These are phyloP conservation scores for Phaffia tasmanica DNA, from an alignment of 768 basidiomycete genomes.

Conservation along the genomic window DNA sequence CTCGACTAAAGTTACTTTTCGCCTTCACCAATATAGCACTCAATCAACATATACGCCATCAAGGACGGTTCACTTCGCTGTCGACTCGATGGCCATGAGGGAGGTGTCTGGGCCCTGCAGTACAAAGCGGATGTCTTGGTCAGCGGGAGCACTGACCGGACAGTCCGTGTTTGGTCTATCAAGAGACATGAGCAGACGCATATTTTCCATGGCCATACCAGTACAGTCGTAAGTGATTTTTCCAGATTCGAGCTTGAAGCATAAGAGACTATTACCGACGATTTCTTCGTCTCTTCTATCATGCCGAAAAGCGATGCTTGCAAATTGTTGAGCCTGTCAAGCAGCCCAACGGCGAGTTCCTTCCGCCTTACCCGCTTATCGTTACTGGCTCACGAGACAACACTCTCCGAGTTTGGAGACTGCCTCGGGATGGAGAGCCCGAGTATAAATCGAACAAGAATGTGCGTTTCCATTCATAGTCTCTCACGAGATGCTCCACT, in stretches of 20 bases:
- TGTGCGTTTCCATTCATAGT: conserved; percentile 35
- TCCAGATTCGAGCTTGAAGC: neutral
- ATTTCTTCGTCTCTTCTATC: neutral
- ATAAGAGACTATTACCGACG: neutral
- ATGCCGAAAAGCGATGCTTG: conserved; percentile 52
- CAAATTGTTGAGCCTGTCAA: conserved; percentile 88
- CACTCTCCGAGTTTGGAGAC: conserved; percentile 55
- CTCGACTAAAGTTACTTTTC: neutral
- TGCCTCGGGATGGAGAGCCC: conserved; percentile 60
- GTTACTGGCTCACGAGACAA: conserved; percentile 64
- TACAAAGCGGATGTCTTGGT: conserved; percentile 60
- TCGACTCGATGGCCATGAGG: conserved; percentile 78
- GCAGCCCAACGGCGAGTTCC: conserved; percentile 48
- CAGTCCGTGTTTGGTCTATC: conserved; percentile 84
- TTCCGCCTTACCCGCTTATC: conserved; percentile 58
- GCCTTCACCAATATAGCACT: conserved; percentile 43
- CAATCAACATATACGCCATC: conserved; percentile 90
- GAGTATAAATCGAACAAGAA: conserved; percentile 45
- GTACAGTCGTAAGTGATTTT: conserved; percentile 51
- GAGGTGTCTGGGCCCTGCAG: conserved; percentile 93
- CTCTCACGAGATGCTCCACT: neutral
- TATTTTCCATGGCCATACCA: conserved; percentile 90
- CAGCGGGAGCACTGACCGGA: conserved; percentile 85
- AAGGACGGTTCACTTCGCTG: conserved; percentile 61
- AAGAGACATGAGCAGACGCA: conserved; percentile 71